Base-by-base conservation (phyloP, 1,139 yeast genomes). In the Candida smagusa region DNA sequence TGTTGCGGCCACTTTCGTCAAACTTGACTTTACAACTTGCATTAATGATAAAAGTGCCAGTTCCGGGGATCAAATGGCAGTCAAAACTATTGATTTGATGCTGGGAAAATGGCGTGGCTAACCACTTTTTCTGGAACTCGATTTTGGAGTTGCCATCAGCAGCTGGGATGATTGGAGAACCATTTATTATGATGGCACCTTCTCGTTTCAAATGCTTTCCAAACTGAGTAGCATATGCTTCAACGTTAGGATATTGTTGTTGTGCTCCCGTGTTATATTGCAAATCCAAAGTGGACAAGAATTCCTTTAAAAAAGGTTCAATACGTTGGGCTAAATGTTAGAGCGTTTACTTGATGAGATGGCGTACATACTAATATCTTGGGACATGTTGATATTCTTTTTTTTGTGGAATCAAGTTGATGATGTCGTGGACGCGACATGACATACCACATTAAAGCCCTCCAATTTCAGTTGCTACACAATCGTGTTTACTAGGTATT, bases 61-160 rank as follows among this genome's bases (percentile, higher is more conserved):
- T 69, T 0, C 86, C 86, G 0, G 92, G 92, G n/a, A 84, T 72
- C 44, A 78, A 63, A 52, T 84, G 94, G 36, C 77, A 74, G 54
- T 84, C 92, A 40, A 72, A 72, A 21, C 81, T 74, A 9, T 79
- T 77, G 30, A 83, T 54, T 41, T 69, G 79, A 53, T 84, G 94
- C 41, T 75, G 79, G 0, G 89, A 68, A 11, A 63, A 52, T 2
- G 90, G 90, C 9, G 80, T 64, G 12, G 68, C 60, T 22, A 79
- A 60, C 90, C 92, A 84, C 42, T 74, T 63, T 37, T 81, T 77
- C 44, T 82, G 83, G 50, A 84, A 84, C 41, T 74, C 77, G 7
- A 68, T 60, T 36, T 78, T 74, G 11, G 81, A 72, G 23, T 79
- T 78, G 37, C 48, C 48, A 30, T 52, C 45, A 38, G 53, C 34